Conservation (phyloP, 345 rosid species). For the Brassica nigra region DNA sequence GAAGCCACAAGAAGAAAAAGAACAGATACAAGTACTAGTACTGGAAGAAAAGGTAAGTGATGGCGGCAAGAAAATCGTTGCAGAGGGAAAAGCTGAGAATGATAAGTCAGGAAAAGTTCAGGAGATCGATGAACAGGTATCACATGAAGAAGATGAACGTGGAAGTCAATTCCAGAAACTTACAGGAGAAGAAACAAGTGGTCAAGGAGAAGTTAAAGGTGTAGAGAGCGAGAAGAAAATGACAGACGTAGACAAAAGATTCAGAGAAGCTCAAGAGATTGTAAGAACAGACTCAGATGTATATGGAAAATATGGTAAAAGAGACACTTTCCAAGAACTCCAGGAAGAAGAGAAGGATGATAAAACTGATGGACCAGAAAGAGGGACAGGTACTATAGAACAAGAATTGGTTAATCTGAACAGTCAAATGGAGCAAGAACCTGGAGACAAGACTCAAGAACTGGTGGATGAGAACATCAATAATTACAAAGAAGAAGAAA, state of each 20-base stretch:
- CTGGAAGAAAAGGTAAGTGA: constrained; percentile 17
- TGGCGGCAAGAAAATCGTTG: background rate
- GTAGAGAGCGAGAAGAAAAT: constrained; percentile 2
- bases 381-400: background rate
- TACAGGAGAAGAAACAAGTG: constrained; percentile 11
- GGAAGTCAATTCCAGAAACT: background rate
- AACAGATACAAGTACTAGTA: background rate
- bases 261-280: background rate
- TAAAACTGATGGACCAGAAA: constrained; percentile 2
- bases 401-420: constrained; percentile 4
- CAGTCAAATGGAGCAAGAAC: background rate
- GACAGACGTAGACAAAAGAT: background rate
- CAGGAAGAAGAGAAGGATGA: background rate
- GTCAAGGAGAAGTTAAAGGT: constrained; percentile 3
- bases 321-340: background rate
- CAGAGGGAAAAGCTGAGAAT: background rate
- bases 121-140: background rate
- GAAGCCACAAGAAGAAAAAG: constrained; percentile 9
- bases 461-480: background rate
- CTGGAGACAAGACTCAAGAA: constrained; percentile 17
- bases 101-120: background rate
- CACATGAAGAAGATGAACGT: constrained; percentile 3
- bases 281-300: background rate
- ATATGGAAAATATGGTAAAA: background rate
- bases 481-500: background rate